Percentiles rank a stretch among this genome's conserved stretches.
These are phyloP conservation scores for Thelonectria blattea DNA, from an alignment of 2,329 filamentous ascomycete species.

Conservation along the genomic window DNA sequence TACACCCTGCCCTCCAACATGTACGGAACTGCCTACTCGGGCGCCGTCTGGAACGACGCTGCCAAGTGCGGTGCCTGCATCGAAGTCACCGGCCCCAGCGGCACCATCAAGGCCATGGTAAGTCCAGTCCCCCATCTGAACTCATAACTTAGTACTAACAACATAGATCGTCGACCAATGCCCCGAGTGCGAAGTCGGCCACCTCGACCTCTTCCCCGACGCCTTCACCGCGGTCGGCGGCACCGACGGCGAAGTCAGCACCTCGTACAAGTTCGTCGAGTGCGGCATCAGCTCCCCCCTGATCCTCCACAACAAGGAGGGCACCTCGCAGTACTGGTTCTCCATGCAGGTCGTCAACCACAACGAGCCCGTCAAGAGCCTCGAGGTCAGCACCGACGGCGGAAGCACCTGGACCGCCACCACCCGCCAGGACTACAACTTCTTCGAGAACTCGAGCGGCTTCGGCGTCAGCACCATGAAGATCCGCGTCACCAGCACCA, in stretches of 20 bases:
- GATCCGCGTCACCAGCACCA: constrained; percentile 60
- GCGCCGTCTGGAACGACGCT: constrained; percentile 60
- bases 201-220: constrained; percentile 54
- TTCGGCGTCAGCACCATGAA: constrained; percentile 61
- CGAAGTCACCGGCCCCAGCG: constrained; percentile 61
- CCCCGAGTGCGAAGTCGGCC: constrained; percentile 47
- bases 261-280: constrained; percentile 45
- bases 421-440: constrained; percentile 62
- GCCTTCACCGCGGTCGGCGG: constrained; percentile 48
- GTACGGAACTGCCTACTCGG: constrained; percentile 67
- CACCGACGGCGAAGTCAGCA: constrained; percentile 45
- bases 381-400: constrained; percentile 67
- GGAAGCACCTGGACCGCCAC: constrained; percentile 65
- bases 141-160: not conserved
- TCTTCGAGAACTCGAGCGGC: constrained; percentile 64
- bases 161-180: constrained; percentile 53
- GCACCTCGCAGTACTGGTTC: constrained; percentile 51
- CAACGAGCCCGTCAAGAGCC: constrained; percentile 59
- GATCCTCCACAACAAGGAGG: constrained; percentile 52
- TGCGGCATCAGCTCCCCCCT: constrained; percentile 52
- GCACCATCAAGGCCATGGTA: constrained; percentile 69
- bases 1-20: constrained; percentile 66
- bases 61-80: constrained; percentile 68
- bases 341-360: constrained; percentile 66
- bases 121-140: constrained; percentile 21